Evolutionary conservation across 1,284 basidiomycete species (phyloP), one percentile per base, ranked within the genome.

Genomic region (Ganoderma sinense): DNA sequence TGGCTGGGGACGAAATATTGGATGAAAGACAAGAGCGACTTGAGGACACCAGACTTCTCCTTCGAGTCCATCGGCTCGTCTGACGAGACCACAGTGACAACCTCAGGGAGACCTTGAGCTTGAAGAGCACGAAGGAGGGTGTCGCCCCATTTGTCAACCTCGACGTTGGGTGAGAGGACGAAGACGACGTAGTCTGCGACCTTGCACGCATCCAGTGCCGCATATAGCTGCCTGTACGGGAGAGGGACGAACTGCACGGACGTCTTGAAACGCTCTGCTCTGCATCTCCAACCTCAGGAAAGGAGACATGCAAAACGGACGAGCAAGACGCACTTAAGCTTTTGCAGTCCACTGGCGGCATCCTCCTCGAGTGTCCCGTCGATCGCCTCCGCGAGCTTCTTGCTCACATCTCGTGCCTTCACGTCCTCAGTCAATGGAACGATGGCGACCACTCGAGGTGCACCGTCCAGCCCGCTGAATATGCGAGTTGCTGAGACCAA

Each of bases 1-100:
- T 96, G 92, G n/a, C 88, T 87, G 0, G 97, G 97, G 69, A 95
- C 94, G 81, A 99, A 99, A 82, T 99, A 99, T 73, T 92, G 91
- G 66, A 97, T 91, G 83, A 99, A 98, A 1, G 96, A 97, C 10
- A 97, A 85, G 1, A 98, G 86, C 0, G 95, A 97, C 82, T 95
- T 96, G 70, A 94, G 83, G 53, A 96, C 87, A 10, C 88, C 89
- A 0, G 86, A 77, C 36, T 91, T 88, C 36, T 87, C 82, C 79
- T 92, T 92, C n/a, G 86, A 76, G 66, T 91, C 90, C 58, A 89
- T 79, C 0, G 79, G 74, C 4, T 80, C 73, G 14, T 85, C 82
- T 0, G 88, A 82, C 39, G 86, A 82, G 58, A 91, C 82, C 8
- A 88, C 85, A 14, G 90, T 85, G 59, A 97, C 88, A 68, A 95